A percentile compares a stretch with the other conserved stretches of the same genome.
Conservation (phyloP, 2,329 filamentous ascomycete genomes). For the Fusarium fracticaudum region DNA sequence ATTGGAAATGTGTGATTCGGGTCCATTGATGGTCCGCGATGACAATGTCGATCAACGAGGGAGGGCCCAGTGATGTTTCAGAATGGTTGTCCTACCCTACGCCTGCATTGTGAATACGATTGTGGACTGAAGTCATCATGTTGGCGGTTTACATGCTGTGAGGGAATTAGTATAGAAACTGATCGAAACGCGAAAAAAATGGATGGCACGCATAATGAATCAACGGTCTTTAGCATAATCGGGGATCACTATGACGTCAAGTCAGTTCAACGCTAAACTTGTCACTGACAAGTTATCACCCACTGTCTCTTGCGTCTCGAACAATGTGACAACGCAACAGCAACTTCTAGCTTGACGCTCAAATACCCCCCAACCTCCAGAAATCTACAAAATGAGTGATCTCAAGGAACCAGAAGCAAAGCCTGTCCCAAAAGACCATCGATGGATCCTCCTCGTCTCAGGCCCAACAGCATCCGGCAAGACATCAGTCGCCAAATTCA, state of each 20-base stretch:
- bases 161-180: neutral
- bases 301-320: fast-evolving
- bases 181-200: neutral
- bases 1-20: neutral
- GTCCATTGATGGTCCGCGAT: neutral
- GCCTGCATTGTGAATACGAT: fast-evolving
- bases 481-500: constrained; percentile 14
- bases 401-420: neutral
- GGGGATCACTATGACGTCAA: constrained; percentile 19
- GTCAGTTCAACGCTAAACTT: neutral
- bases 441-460: constrained; percentile 31
- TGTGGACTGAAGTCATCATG: fast-evolving
- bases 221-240: neutral
- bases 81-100: neutral
- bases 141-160: too few species aligned
- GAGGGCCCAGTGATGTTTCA: neutral
- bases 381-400: neutral
- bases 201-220: neutral
- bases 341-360: fast-evolving
- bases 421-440: constrained; percentile 6
- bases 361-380: fast-evolving
- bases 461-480: constrained; percentile 28
- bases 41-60: neutral
- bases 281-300: neutral
- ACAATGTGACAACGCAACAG: neutral